Percentiles rank a stretch among this genome's conserved stretches.
These are phyloP conservation scores for Ganoderma boninense DNA, from an alignment of 1,284 basidiomycete species.

Conservation along the genomic window DNA sequence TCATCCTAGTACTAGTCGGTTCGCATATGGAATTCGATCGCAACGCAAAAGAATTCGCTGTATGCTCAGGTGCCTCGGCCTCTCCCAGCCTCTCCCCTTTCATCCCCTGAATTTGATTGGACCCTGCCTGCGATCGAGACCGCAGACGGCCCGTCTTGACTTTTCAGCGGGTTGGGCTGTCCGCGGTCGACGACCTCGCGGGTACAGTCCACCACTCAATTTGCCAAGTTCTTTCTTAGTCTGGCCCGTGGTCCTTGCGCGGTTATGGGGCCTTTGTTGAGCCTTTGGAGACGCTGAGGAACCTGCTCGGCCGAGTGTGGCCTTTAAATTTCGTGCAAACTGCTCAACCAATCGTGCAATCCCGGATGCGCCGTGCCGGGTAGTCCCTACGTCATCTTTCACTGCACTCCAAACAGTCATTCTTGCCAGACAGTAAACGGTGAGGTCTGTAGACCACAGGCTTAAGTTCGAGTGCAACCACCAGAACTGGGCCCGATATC, in stretches of 20 bases:
- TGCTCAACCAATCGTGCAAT: neutral
- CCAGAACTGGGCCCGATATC: neutral
- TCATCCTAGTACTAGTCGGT: neutral
- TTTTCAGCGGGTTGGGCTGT: neutral
- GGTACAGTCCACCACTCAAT: neutral
- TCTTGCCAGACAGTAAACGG: neutral
- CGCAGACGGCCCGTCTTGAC: conserved; percentile 1
- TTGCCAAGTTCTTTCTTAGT: neutral
- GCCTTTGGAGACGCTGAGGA: neutral
- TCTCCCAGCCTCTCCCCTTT: neutral
- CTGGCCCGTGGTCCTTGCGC: neutral
- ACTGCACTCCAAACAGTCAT: neutral
- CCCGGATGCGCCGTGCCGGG: neutral
- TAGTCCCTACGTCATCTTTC: neutral
- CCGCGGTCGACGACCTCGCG: neutral
- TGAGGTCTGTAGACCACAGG: neutral
- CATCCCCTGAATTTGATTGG: conserved; percentile 12
- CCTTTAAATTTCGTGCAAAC: neutral
- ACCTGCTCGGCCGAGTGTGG: neutral
- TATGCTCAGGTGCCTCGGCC: neutral
- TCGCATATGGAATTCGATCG: conserved; percentile 5
- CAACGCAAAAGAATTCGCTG: neutral
- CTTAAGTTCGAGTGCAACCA: neutral
- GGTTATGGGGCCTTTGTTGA: neutral
- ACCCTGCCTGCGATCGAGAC: conserved; percentile 9